A percentile compares a stretch with the other conserved stretches of the same genome.
phyloP scores from a whole-genome alignment of 106 monocot genomes.

The Xerophyta viscosa region DNA sequence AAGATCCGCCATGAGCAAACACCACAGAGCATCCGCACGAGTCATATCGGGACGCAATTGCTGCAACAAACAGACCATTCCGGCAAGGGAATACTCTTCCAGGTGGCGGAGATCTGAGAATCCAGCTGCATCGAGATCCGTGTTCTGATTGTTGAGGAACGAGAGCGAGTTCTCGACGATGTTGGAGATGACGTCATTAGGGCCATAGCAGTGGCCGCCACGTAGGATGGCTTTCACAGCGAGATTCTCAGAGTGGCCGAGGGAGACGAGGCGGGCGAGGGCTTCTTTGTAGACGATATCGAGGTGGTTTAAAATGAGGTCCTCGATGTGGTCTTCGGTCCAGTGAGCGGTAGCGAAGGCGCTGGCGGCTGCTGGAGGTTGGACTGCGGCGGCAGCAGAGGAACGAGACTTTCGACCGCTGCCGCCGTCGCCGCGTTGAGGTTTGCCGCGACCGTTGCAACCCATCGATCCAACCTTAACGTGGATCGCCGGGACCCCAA shows the following conservation, averaged over 20 bases:
- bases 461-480: too few species aligned
- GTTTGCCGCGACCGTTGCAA: constrained; percentile 23
- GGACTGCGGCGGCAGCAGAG: not conserved
- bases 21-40: constrained; percentile 89
- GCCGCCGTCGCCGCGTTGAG: constrained; percentile 21
- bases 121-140: constrained; percentile 2
- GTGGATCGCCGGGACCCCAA: too few species aligned
- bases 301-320: constrained; percentile 63
- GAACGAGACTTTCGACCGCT: constrained; percentile 11
- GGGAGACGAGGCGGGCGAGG: constrained; percentile 37
- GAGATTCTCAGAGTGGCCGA: constrained; percentile 47
- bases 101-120: constrained; percentile 77
- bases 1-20: constrained; percentile 75
- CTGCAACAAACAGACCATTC: constrained; percentile 71
- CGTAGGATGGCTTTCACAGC: constrained; percentile 61
- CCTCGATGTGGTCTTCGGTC: constrained; percentile 85
- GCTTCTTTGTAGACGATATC: constrained; percentile 73
- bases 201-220: constrained; percentile 77
- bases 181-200: constrained; percentile 64
- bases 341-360: constrained; percentile 18
- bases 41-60: constrained; percentile 45
- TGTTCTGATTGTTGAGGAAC: constrained; percentile 31
- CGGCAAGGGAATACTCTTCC: constrained; percentile 73
- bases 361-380: not conserved
- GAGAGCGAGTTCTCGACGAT: constrained; percentile 61